Evolutionary conservation across 163 green algal genomes (phyloP).

Genomic region (Chlorella variabilis): DNA sequence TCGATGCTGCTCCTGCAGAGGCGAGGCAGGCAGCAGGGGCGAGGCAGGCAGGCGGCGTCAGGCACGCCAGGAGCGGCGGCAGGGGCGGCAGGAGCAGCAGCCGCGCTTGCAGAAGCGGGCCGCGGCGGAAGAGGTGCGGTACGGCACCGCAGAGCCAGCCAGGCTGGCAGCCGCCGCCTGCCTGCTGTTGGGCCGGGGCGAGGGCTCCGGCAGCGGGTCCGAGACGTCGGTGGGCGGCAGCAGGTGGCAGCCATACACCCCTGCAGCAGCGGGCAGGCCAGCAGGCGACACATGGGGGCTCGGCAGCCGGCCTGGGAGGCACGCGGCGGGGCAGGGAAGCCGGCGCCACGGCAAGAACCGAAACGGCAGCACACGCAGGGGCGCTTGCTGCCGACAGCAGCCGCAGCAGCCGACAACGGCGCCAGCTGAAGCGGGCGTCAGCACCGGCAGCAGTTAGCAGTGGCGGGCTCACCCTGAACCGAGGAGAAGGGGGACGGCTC

Average conservation of each 20-base stretch:
- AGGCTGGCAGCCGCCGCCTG: not conserved
- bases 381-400: not conserved
- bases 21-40: not conserved
- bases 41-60: not conserved
- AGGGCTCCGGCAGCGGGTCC: not conserved
- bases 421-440: not conserved
- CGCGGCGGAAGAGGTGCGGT: too few relatives aligned
- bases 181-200: slow-evolving; percentile 14
- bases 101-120: not conserved
- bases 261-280: not conserved
- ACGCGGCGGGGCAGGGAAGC: too few relatives aligned
- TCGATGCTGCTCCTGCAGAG: slow-evolving; percentile 35
- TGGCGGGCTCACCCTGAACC: not conserved
- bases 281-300: too few relatives aligned
- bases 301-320: too few relatives aligned
- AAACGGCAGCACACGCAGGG: not conserved
- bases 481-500: slow-evolving; percentile 18
- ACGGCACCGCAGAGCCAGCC: too few relatives aligned
- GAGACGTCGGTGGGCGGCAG: slow-evolving; percentile 4
- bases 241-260: slow-evolving; percentile 32
- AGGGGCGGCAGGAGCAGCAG: not conserved
- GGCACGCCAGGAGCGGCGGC: too few relatives aligned
- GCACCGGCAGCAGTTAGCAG: too few relatives aligned
- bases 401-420: not conserved
- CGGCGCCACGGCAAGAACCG: too few relatives aligned